Base-by-base conservation (phyloP, 805 yeast species). In the Saccharomycopsis babjevae region DNA sequence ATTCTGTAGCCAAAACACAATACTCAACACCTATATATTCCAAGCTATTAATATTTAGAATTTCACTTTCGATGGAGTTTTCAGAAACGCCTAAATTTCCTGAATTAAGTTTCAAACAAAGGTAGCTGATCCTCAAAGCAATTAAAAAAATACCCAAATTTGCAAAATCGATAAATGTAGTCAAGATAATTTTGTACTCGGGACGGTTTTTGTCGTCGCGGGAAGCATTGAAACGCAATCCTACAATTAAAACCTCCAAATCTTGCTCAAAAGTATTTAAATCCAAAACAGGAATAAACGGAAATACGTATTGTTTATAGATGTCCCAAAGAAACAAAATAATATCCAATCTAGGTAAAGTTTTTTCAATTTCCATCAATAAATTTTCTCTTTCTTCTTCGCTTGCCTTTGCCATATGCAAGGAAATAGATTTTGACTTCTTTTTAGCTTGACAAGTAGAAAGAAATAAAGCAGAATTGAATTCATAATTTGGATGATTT, bases 211-310 rank as follows among this genome's bases (percentile, higher is more conserved):
- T 46, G 3, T 46, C 52, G 2, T 13, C n/a, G 3, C 52, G 52
- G 18, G 32, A 25, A 22, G 52, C 52, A 18, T 43, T 42, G 6
- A 62, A 36, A 25, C 50, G 32, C 15, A 62, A 28, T 1, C 65
- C 65, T 4, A 57, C 54, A 56, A 62, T 38, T n/a, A 59, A 54
- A 34, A 62, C 39, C 43, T 62, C 65, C 25, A 62, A 20, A 54
- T 62, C 65, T 20, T 54, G 34, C 38, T 62, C 57, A 40, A 62
- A 57, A 11, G 22, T 22, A 25, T 34, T 15, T 20, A 62, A 43
- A 25, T 62, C 59, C 20, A 62, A 32, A 38, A 58, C 30, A 11
- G 65, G 65, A 10, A 58, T 30, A 43, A 62, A 62, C 2, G 65
- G 65, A 40, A 60, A 59, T 10, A 62, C 57, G 42, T 30, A 61